Conservation (phyloP, 31 red algal species). For the Odonthalia washingtoniensis region DNA sequence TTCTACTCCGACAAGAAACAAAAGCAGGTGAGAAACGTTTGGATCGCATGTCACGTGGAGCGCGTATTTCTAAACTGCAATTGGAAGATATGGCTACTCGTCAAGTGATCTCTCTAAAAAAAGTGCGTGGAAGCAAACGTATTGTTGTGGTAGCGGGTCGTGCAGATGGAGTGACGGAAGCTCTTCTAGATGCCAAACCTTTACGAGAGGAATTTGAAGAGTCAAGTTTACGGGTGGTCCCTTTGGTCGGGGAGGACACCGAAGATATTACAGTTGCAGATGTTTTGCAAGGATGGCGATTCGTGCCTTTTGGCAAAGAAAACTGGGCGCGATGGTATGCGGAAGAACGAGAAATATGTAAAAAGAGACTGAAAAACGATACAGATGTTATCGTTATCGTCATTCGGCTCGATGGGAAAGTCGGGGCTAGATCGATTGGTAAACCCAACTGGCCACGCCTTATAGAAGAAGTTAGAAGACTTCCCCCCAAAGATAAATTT, state of each 20-base stretch:
- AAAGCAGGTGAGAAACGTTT: slow-evolving; percentile 71
- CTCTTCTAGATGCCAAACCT: slow-evolving; percentile 29
- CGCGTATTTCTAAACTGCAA: slow-evolving; percentile 60
- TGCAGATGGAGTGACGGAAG: slow-evolving; percentile 44
- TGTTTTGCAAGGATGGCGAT: slow-evolving; percentile 45
- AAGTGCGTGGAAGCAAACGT: slow-evolving; percentile 54
- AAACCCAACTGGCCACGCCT: slow-evolving; percentile 54
- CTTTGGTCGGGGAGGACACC: slow-evolving; percentile 10
- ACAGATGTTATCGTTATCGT: slow-evolving; percentile 66
- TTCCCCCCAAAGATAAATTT: slow-evolving; percentile 53
- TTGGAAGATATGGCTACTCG: slow-evolving; percentile 56
- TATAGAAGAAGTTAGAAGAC: slow-evolving; percentile 56
- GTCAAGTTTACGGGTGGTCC: slow-evolving; percentile 54
- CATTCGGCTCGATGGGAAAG: slow-evolving; percentile 68
- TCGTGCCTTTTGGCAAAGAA: slow-evolving; percentile 45
- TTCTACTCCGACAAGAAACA: slow-evolving; percentile 56
- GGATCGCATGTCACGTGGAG: slow-evolving; percentile 76
- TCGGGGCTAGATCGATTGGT: slow-evolving; percentile 66
- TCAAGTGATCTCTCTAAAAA: slow-evolving; percentile 51
- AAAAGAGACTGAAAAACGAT: slow-evolving; percentile 27
- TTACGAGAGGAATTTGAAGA: slow-evolving; percentile 38
- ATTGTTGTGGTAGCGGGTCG: slow-evolving; percentile 61
- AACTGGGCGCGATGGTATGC: slow-evolving; percentile 71
- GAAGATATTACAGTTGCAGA: not conserved
- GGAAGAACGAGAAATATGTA: slow-evolving; percentile 36